phyloP scores from a whole-genome alignment of 495 filamentous ascomycete genomes.

The Neurospora pannonica region DNA sequence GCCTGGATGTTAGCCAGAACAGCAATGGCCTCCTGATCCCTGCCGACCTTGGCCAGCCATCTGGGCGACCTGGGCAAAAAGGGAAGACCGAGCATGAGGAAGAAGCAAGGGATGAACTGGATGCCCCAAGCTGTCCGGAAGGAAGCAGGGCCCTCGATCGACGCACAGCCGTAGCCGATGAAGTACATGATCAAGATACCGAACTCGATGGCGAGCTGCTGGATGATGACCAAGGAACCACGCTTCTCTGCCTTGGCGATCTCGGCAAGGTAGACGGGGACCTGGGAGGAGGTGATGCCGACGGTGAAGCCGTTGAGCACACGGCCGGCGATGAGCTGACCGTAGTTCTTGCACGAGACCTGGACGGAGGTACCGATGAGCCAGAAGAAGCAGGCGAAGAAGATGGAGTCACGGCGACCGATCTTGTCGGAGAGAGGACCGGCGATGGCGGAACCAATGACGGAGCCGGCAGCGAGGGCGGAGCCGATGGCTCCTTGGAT shows the following conservation, averaged over 20 bases:
- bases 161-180: conserved; percentile 44
- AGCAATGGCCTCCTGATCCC: conserved; percentile 57
- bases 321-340: conserved; percentile 59
- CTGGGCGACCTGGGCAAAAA: conserved; percentile 66
- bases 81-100: conserved; percentile 53
- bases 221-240: conserved; percentile 62
- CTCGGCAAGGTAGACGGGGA: conserved; percentile 75
- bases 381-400: conserved; percentile 62
- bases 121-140: conserved; percentile 68
- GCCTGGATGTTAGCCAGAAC: conserved; percentile 63
- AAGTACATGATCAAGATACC: conserved; percentile 46
- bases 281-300: conserved; percentile 67
- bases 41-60: conserved; percentile 62
- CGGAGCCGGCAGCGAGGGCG: conserved; percentile 59
- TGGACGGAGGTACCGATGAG: conserved; percentile 61
- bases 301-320: conserved; percentile 64
- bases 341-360: conserved; percentile 48
- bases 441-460: conserved; percentile 53
- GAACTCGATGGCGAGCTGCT: conserved; percentile 70
- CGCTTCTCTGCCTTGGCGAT: conserved; percentile 57
- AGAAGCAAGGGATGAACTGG: conserved; percentile 57
- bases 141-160: conserved; percentile 49
- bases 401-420: conserved; percentile 54
- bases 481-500: conserved; percentile 57
- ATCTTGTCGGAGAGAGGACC: conserved; percentile 57